Evolutionary conservation across 768 basidiomycete genomes (phyloP), one percentile per base, ranked within the genome.

Genomic region (Lentinula boryana): DNA sequence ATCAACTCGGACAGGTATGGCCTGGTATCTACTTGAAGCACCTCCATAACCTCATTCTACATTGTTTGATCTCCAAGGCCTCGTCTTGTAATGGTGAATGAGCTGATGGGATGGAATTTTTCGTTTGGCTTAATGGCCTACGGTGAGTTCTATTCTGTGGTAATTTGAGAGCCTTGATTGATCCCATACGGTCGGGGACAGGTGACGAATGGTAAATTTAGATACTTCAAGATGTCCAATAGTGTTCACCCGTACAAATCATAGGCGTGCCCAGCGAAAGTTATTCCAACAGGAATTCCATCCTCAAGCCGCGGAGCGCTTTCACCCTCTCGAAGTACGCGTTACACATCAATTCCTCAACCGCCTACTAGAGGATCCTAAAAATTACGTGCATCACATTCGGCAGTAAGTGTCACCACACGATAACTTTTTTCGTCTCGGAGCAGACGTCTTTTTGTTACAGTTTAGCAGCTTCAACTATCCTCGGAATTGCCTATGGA

Each of bases 1-100:
- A 72, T 72, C 9, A 75, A 77, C 63, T 76, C 77, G 2, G 68
- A 68, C 62, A 69, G 77, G 56, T 78, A 35, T 48, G 36, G n/a
- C 2, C 18, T 21, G 48, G 46, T 2, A 4, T 21, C 46, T 9
- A 48, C 18, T 48, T 23, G 46, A 18, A 9, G 41, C 46, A n/a
- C 21, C 16, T 43, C 41, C 16, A 13, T n/a, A 10, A 23, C n/a
- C 46, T 48, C 9, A 18, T 32, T n/a, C 2, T 2, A n/a, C n/a
- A 5, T 13, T 13, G 13, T 12, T 15, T 23, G n/a, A 48, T 23
- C 46, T 23, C 12, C 46, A 16, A 65, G 66, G 23, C 56, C 66
- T 8, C 48, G 51, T 23, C 33, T 62, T 4, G 62, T 60, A 3
- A 67, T 66, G 67, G 58, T 64, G 8, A 60, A 41, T 35, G 63